A percentile compares a stretch with the other conserved stretches of the same genome.
Evolutionary conservation across 176 grass and related monocot species (phyloP).

Genomic region (Microstegium vimineum): DNA sequence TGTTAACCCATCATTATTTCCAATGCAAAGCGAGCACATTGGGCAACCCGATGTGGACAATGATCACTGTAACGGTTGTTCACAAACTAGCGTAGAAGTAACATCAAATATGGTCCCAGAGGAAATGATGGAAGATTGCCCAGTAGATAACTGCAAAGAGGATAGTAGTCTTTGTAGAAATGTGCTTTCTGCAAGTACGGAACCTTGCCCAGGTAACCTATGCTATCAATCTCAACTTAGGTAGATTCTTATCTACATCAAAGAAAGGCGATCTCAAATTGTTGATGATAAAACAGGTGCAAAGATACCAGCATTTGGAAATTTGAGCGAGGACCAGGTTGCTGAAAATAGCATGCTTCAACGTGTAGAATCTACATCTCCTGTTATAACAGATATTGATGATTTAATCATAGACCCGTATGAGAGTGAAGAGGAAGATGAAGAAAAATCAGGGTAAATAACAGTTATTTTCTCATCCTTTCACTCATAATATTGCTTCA

Average conservation of each 20-base stretch:
- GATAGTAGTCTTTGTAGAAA: slow-evolving; percentile 28
- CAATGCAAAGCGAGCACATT: slow-evolving; percentile 25
- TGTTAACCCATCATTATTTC: slow-evolving; percentile 19
- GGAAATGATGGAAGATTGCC: slow-evolving; percentile 21
- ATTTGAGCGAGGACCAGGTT: slow-evolving; percentile 10
- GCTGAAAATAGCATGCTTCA: slow-evolving; percentile 17
- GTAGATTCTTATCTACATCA: neutral
- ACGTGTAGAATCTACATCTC: slow-evolving; percentile 37
- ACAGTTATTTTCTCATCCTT: slow-evolving; percentile 7
- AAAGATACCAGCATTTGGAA: slow-evolving; percentile 40
- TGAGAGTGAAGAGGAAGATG: slow-evolving; percentile 48
- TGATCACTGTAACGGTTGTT: slow-evolving; percentile 13
- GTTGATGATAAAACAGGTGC: slow-evolving; percentile 40
- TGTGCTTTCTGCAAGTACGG: slow-evolving; percentile 10
- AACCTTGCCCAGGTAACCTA: slow-evolving; percentile 45
- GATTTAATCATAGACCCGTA: slow-evolving; percentile 83
- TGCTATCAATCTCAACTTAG: neutral
- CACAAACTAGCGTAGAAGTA: slow-evolving; percentile 26
- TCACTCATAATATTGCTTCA: neutral
- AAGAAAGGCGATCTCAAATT: slow-evolving; percentile 18
- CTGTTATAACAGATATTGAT: slow-evolving; percentile 39
- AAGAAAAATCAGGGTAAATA: slow-evolving; percentile 49
- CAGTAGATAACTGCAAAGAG: slow-evolving; percentile 21
- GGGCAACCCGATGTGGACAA: slow-evolving; percentile 23
- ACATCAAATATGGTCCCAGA: slow-evolving; percentile 27